Conservation (phyloP, 805 yeast species). For the Clavispora fructus region DNA sequence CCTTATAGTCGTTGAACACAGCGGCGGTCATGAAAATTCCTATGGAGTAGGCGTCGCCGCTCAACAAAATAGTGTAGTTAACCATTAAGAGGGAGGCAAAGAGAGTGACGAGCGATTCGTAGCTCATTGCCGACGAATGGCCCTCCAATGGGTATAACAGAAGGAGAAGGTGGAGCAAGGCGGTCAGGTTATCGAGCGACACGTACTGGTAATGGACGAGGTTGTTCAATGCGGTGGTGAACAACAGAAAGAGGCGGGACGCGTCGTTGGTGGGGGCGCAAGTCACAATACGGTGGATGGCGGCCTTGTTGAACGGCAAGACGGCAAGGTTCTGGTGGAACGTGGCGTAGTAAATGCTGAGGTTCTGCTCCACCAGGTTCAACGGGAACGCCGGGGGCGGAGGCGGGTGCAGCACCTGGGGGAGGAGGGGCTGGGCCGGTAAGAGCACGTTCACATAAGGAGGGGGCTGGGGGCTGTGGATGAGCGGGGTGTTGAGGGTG, state of each 20-base stretch:
- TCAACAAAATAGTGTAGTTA: constrained; percentile 52
- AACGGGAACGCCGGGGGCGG: constrained; percentile 1
- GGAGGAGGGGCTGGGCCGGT: not conserved
- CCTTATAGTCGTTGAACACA: constrained; percentile 43
- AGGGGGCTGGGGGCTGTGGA: not conserved
- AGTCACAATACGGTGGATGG: constrained; percentile 13
- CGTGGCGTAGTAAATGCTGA: constrained; percentile 34
- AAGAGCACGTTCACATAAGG: not conserved
- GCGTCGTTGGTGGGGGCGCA: constrained; percentile 4
- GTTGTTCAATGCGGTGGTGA: constrained; percentile 35
- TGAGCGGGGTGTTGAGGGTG: constrained; percentile 2
- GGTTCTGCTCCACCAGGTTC: constrained; percentile 8
- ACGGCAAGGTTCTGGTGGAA: constrained; percentile 44
- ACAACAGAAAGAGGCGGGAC: constrained; percentile 35
- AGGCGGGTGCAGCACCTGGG: not conserved
- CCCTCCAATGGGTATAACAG: constrained; percentile 31
- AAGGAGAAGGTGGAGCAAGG: constrained; percentile 30
- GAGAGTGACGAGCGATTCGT: constrained; percentile 22
- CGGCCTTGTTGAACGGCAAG: constrained; percentile 30
- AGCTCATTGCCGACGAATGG: constrained; percentile 12
- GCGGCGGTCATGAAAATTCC: constrained; percentile 43
- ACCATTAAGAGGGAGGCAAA: constrained; percentile 30
- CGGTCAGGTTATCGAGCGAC: constrained; percentile 28
- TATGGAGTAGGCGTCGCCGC: constrained; percentile 56
- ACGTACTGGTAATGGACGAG: constrained; percentile 31